Conservation (phyloP, 768 basidiomycete genomes). For the Candolleomyces aberdarensis region DNA sequence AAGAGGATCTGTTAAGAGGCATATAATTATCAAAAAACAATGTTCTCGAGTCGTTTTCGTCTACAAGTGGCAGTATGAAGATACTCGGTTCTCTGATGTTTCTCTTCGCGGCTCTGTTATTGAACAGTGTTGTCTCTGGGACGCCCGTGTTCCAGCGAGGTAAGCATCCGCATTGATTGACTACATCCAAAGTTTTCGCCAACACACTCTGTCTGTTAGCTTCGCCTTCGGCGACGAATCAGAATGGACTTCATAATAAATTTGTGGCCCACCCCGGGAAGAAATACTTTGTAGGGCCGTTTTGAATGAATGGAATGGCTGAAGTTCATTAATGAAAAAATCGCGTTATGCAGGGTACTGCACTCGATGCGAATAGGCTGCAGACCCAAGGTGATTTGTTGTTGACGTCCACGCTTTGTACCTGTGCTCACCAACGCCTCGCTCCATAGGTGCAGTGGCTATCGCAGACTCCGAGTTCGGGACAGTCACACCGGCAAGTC, state of each 20-base stretch:
- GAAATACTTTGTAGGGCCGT: not conserved
- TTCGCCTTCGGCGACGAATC: not conserved
- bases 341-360: not conserved
- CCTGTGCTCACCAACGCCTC: not conserved
- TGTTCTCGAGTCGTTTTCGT: too few species aligned
- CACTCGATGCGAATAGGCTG: not conserved
- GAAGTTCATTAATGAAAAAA: not conserved
- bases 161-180: too few species aligned
- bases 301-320: not conserved
- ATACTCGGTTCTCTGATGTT: too few species aligned
- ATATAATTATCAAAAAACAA: too few species aligned
- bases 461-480: constrained; percentile 29
- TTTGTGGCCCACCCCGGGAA: not conserved
- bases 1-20: too few species aligned
- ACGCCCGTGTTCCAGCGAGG: too few species aligned
- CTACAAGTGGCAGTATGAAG: too few species aligned
- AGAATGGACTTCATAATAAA: not conserved
- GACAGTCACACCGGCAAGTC: constrained; percentile 31
- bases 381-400: not conserved
- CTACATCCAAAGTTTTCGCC: too few species aligned
- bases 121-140: too few species aligned
- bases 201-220: too few species aligned
- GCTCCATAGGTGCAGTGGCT: not conserved
- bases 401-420: not conserved
- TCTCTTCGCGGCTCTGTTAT: too few species aligned